Evolutionary conservation across 2,329 filamentous ascomycete species (phyloP).

Genomic region (Venturiaceae sp.): DNA sequence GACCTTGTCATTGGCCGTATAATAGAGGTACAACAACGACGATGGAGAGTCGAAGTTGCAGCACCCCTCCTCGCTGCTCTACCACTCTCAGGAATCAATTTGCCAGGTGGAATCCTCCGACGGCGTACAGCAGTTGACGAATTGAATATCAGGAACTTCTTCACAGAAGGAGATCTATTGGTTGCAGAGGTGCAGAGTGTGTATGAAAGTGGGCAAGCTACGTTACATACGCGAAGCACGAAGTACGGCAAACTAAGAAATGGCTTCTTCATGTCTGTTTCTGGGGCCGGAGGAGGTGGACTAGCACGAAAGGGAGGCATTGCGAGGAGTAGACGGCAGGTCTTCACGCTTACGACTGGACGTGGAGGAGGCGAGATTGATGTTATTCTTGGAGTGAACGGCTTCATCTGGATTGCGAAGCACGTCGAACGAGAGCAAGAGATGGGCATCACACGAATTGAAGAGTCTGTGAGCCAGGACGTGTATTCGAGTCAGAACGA

Average conservation of each 20-base stretch:
- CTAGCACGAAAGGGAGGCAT: conserved; percentile 53
- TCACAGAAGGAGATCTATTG: conserved; percentile 86
- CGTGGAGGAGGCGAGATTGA: conserved; percentile 62
- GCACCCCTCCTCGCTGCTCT: conserved; percentile 77
- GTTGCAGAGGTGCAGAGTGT: conserved; percentile 92
- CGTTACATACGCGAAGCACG: conserved; percentile 78
- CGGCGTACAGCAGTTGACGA: conserved; percentile 93
- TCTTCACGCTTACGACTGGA: conserved; percentile 65
- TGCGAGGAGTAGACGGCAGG: conserved; percentile 72
- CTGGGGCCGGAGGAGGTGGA: conserved; percentile 60
- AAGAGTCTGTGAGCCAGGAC: conserved; percentile 74
- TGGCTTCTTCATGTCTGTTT: conserved; percentile 76
- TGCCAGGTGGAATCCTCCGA: conserved; percentile 85
- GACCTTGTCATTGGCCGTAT: conserved; percentile 92
- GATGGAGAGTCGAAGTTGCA: conserved; percentile 93
- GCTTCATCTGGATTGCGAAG: conserved; percentile 91
- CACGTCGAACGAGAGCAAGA: conserved; percentile 55
- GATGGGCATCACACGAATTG: conserved; percentile 68
- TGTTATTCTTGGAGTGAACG: conserved; percentile 87
- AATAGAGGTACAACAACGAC: conserved; percentile 82
- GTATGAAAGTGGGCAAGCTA: conserved; percentile 75
- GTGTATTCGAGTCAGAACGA: conserved; percentile 97
- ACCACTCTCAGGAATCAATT: conserved; percentile 82
- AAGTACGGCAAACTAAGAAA: conserved; percentile 96
- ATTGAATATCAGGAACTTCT: conserved; percentile 94